Percentiles rank a stretch among this genome's conserved stretches.
Evolutionary conservation across 139 green algal genomes (phyloP).

Genomic region (Closterium sp.): DNA sequence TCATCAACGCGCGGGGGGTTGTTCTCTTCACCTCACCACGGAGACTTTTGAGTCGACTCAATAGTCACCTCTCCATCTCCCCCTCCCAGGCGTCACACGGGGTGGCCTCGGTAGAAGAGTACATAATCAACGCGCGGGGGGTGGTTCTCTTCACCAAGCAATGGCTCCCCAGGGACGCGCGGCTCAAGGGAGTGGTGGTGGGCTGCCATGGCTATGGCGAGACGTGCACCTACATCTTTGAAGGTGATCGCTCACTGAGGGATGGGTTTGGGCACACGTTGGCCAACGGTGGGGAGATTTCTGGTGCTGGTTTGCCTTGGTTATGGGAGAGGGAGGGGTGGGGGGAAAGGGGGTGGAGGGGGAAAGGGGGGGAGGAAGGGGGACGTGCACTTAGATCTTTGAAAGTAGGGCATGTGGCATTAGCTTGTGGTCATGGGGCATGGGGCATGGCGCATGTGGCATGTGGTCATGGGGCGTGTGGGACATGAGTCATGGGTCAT

Average conservation of each 20-base stretch:
- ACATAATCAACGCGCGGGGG: not conserved
- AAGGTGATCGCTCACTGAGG: not conserved
- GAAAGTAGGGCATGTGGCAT: not conserved
- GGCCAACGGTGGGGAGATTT: too few relatives aligned
- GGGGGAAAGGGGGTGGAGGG: too few relatives aligned
- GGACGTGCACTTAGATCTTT: not conserved
- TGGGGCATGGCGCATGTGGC: too few relatives aligned
- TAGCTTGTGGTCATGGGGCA: too few relatives aligned
- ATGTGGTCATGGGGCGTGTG: too few relatives aligned
- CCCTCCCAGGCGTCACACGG: not conserved
- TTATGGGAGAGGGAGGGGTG: not conserved
- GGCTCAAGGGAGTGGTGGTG: not conserved
- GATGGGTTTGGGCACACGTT: too few relatives aligned
- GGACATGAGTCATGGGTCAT: too few relatives aligned
- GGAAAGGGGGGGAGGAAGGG: too few relatives aligned
- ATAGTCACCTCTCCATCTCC: not conserved
- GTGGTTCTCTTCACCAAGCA: not conserved
- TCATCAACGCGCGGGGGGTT: not conserved
- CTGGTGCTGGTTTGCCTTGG: not conserved
- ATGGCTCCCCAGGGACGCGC: not conserved
- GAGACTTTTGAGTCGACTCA: not conserved
- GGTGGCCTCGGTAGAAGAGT: not conserved
- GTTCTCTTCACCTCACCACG: not conserved
- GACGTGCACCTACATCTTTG: not conserved
- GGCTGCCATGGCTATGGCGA: not conserved